Evolutionary conservation across 75 land plant genomes (phyloP).

Genomic region (Selaginella tamariscina): DNA sequence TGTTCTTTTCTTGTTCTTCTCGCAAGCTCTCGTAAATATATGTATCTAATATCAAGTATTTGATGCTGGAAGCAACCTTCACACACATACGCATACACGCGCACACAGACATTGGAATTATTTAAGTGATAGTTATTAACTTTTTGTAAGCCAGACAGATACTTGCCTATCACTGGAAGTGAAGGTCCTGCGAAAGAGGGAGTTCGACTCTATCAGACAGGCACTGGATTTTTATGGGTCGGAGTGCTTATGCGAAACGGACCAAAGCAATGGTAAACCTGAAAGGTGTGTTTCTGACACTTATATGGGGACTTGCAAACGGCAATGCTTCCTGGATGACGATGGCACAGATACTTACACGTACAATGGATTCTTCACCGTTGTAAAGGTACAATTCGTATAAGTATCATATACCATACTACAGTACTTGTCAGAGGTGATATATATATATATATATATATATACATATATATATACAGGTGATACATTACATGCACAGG

Average conservation of each 20-base stretch:
- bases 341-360: neutral
- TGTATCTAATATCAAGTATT: too few species aligned
- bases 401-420: neutral
- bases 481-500: too few species aligned
- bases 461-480: too few species aligned
- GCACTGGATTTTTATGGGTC: constrained; percentile 30
- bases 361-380: neutral
- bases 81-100: too few species aligned
- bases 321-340: neutral
- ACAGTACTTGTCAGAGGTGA: neutral
- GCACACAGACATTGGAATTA: too few species aligned
- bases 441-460: too few species aligned
- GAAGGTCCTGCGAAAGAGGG: constrained; percentile 55
- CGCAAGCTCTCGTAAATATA: too few species aligned
- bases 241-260: neutral
- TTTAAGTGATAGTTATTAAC: too few species aligned
- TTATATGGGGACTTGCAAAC: neutral
- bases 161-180: constrained; percentile 60
- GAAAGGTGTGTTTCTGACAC: neutral
- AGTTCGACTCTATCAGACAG: constrained; percentile 44
- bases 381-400: too few species aligned
- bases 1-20: neutral
- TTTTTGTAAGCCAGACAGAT: constrained; percentile 43
- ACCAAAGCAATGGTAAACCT: neutral
- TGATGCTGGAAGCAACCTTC: too few species aligned